Conservation (phyloP, 495 filamentous ascomycete species). For the Penicillium antarcticum region DNA sequence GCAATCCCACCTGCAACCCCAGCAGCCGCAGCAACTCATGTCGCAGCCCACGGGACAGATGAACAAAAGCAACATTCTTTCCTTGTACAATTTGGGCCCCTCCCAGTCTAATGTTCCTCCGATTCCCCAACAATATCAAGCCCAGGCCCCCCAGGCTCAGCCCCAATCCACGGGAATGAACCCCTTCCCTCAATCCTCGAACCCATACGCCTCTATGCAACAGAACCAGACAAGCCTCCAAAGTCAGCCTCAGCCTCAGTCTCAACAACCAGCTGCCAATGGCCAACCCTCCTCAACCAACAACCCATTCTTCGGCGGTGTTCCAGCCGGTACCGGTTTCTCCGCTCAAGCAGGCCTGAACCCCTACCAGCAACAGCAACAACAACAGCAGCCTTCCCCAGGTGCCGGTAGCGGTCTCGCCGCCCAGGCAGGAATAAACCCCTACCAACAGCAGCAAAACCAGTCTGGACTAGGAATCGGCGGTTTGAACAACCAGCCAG, state of each 20-base stretch:
- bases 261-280: conserved; percentile 11
- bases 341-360: conserved; percentile 23
- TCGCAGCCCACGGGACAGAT: conserved; percentile 47
- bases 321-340: conserved; percentile 17
- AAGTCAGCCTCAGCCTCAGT: conserved; percentile 24
- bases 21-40: conserved; percentile 35
- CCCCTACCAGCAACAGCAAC: conserved; percentile 4
- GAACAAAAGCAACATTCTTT: conserved; percentile 84
- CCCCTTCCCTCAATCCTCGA: conserved; percentile 19
- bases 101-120: conserved; percentile 45
- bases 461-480: conserved; percentile 17
- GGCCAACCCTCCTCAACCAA: conserved; percentile 17
- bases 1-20: conserved; percentile 25
- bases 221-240: conserved; percentile 24
- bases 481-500: conserved; percentile 5
- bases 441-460: conserved; percentile 9
- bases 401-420: conserved; percentile 19
- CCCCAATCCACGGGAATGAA: conserved; percentile 16
- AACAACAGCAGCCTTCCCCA: conserved; percentile 2
- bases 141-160: conserved; percentile 9
- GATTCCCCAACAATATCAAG: conserved; percentile 29
- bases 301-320: conserved; percentile 38
- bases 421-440: too few species aligned
- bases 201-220: conserved; percentile 20
- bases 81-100: conserved; percentile 80